Percentiles rank a stretch among this genome's conserved stretches.
Evolutionary conservation across 1,284 basidiomycete species (phyloP).

Genomic region (Boletus smithii): DNA sequence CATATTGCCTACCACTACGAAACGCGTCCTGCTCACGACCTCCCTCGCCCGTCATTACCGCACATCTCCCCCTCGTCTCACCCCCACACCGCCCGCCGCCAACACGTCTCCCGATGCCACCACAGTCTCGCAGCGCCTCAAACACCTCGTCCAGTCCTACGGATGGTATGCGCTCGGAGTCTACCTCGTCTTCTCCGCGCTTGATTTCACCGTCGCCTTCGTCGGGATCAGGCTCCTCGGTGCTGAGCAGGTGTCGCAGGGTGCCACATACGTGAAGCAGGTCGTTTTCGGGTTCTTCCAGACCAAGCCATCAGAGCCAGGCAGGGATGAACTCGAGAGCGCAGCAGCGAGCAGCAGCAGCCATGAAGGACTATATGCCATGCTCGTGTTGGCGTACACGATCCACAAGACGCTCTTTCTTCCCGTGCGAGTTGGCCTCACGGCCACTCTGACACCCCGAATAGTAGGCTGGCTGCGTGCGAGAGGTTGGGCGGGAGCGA

Average conservation of each 20-base stretch:
- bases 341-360: constrained; percentile 36
- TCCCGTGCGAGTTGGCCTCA: constrained; percentile 87
- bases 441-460: constrained; percentile 83
- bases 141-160: constrained; percentile 85
- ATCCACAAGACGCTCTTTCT: constrained; percentile 94
- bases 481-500: constrained; percentile 77
- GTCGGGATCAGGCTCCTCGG: constrained; percentile 84
- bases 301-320: constrained; percentile 59
- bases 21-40: too few relatives aligned
- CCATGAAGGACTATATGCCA: constrained; percentile 81
- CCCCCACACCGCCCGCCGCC: too few relatives aligned
- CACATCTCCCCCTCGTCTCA: constrained; percentile 39
- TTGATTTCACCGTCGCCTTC: constrained; percentile 85
- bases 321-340: constrained; percentile 51
- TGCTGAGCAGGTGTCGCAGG: constrained; percentile 80
- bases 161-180: constrained; percentile 92
- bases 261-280: constrained; percentile 60
- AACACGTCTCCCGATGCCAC: too few relatives aligned
- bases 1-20: constrained; percentile 46
- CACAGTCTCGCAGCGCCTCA: constrained; percentile 62
- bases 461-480: constrained; percentile 76
- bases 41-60: constrained; percentile 42
- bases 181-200: constrained; percentile 65
- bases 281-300: constrained; percentile 41
- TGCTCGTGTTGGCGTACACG: constrained; percentile 89